Evolutionary conservation across 805 yeast species (phyloP), one percentile per base, ranked within the genome.

Genomic region (Diddensiella santjacobensis): DNA sequence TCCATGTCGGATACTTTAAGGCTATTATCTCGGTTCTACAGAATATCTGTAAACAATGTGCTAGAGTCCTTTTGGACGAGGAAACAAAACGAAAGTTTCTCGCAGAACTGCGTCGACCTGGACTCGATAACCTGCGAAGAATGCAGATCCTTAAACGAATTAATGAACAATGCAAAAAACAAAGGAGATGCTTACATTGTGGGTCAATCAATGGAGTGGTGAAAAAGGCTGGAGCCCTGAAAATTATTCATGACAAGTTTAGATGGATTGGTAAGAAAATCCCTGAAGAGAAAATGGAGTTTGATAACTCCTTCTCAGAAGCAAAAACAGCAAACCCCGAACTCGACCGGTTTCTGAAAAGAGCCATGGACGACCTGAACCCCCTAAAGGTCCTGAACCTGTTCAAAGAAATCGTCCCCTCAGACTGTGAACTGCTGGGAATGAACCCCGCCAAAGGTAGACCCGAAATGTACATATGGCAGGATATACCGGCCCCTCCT

Each of bases 401-500:
- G 49, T 93, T 93, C 74, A 87, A 87, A 64, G 93, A 84, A 64
- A 82, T 93, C 23, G 68, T 78, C 36, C 90, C 97, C 0, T 77
- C 79, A 40, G 99, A 93, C 62, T 90, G 96, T 70, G 97, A 91
- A 67, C 74, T 93, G 17, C 70, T 93, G 26, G 99, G 99, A 47
- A 80, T 93, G 46, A 93, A 93, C 61, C 79, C 96, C 0, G 77
- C 87, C 2, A 78, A 81, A 57, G 96, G 97, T 41, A 77, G 97
- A 56, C 99, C 98, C 3, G 98, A 91, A 68, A 87, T 85, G 76
- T 93, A 90, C 65, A 80, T 93, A 35, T 93, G 99, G 99, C 79
- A 96, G 62, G 93, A 90, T 64, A 75, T 93, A 47, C 99, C 99
- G 0, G 98, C 98, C 0, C 99, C 99, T 1, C 99, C 99, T 0